A percentile compares a stretch with the other conserved stretches of the same genome.
Evolutionary conservation across 805 yeast genomes (phyloP).

Genomic region (Candida taoyuanica): DNA sequence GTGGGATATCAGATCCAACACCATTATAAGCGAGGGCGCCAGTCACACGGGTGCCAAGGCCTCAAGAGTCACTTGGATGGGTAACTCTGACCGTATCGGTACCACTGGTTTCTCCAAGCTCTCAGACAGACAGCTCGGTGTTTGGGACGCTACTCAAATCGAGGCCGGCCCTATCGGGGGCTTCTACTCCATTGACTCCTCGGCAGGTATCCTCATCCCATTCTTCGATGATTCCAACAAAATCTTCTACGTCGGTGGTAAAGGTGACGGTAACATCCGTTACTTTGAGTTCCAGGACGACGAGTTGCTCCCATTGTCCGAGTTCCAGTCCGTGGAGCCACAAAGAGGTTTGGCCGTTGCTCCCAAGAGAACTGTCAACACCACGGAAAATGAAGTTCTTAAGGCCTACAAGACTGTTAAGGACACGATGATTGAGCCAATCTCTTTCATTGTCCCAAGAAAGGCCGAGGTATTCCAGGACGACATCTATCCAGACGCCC

Average conservation of each 20-base stretch:
- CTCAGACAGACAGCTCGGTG: conserved; percentile 91
- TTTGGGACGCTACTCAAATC: conserved; percentile 81
- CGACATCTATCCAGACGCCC: conserved; percentile 90
- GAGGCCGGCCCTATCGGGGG: conserved; percentile 86
- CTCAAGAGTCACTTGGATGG: conserved; percentile 86
- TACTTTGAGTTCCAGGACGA: conserved; percentile 88
- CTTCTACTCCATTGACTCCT: conserved; percentile 77
- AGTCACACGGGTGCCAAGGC: conserved; percentile 94
- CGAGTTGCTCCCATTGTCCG: conserved; percentile 78
- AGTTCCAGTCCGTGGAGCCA: conserved; percentile 82
- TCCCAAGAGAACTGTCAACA: conserved; percentile 76
- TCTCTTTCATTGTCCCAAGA: conserved; percentile 91
- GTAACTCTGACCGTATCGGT: conserved; percentile 74
- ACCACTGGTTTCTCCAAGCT: conserved; percentile 93
- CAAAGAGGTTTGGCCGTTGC: conserved; percentile 94
- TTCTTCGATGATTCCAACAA: conserved; percentile 77
- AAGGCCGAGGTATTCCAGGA: conserved; percentile 88
- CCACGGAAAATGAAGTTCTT: conserved; percentile 80
- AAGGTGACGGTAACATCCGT: conserved; percentile 96
- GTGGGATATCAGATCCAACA: conserved; percentile 82
- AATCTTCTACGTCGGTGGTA: conserved; percentile 86
- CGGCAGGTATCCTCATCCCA: conserved; percentile 93
- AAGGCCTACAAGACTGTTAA: conserved; percentile 82
- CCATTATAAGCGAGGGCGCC: conserved; percentile 73
- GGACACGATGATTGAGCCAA: conserved; percentile 81